Evolutionary conservation across 371 early-diverging fungal species (phyloP).

Genomic region (Mucor piriformis): DNA sequence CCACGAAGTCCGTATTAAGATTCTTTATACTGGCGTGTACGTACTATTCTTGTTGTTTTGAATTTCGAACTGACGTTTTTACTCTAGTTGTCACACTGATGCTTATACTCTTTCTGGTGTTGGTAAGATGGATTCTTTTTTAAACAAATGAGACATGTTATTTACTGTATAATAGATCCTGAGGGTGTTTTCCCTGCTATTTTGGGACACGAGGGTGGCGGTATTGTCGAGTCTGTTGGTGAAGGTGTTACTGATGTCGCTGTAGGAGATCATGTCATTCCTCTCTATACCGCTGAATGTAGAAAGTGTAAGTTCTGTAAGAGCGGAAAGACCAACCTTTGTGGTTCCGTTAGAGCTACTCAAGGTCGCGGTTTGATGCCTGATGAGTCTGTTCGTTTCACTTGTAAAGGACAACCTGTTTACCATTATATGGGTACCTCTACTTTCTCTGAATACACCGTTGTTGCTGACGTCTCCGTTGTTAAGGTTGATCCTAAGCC

Average conservation of each 20-base stretch:
- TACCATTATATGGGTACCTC: slow-evolving; percentile 97
- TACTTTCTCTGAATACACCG: slow-evolving; percentile 96
- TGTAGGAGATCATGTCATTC: slow-evolving; percentile 94
- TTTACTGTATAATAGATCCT: slow-evolving; percentile 54
- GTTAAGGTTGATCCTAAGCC: slow-evolving; percentile 86
- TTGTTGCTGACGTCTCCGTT: slow-evolving; percentile 87
- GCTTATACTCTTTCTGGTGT: slow-evolving; percentile 91
- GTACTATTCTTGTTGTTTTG: slow-evolving; percentile 20
- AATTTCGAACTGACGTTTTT: too few relatives aligned
- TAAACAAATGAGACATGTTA: background rate
- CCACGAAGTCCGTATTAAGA: slow-evolving; percentile 95
- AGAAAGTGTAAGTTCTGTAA: slow-evolving; percentile 94
- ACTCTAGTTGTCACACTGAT: slow-evolving; percentile 86
- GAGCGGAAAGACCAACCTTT: slow-evolving; percentile 95
- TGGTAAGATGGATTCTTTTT: slow-evolving; percentile 52
- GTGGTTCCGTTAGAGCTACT: slow-evolving; percentile 87
- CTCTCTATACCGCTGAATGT: slow-evolving; percentile 94
- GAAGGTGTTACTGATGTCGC: slow-evolving; percentile 92
- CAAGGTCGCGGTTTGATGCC: slow-evolving; percentile 97
- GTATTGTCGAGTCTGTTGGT: slow-evolving; percentile 95
- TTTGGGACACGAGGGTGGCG: slow-evolving; percentile 96
- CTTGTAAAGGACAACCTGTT: slow-evolving; percentile 85
- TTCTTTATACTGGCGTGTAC: slow-evolving; percentile 87
- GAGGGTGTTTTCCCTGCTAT: slow-evolving; percentile 93
- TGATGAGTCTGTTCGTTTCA: slow-evolving; percentile 91